phyloP scores from a whole-genome alignment of 192 early-diverging fungal genomes.

The Umbelopsis isabellina region DNA sequence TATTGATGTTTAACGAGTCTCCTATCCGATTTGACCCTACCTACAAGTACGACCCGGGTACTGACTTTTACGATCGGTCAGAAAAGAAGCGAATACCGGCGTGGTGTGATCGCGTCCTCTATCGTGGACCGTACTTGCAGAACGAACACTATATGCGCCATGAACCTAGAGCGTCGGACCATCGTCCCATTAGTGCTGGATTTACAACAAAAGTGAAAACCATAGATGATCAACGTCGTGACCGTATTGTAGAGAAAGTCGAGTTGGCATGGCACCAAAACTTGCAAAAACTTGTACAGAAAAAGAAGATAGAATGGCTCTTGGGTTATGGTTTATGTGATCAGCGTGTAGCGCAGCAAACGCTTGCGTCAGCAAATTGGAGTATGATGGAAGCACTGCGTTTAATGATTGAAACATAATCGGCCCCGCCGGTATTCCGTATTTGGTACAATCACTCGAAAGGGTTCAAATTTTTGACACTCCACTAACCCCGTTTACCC shows the following conservation, averaged over 20 bases:
- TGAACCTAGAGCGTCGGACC: slow-evolving; percentile 80
- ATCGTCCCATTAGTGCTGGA: slow-evolving; percentile 78
- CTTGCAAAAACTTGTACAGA: slow-evolving; percentile 30
- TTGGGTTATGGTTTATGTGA: not conserved
- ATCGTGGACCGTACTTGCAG: slow-evolving; percentile 48
- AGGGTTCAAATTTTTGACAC: not conserved
- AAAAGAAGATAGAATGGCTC: slow-evolving; percentile 28
- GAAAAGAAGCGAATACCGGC: slow-evolving; percentile 94
- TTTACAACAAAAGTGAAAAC: slow-evolving; percentile 66
- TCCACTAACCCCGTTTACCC: not conserved
- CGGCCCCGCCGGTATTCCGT: not conserved
- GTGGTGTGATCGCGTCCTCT: slow-evolving; percentile 95
- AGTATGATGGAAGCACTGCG: slow-evolving; percentile 15
- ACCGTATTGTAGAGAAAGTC: slow-evolving; percentile 50
- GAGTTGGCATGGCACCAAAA: slow-evolving; percentile 48
- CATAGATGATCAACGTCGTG: slow-evolving; percentile 56
- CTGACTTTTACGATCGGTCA: slow-evolving; percentile 84
- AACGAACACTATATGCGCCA: slow-evolving; percentile 63
- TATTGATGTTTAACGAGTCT: slow-evolving; percentile 78
- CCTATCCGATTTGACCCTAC: slow-evolving; percentile 88
- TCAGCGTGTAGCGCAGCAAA: not conserved
- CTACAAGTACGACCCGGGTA: slow-evolving; percentile 95
- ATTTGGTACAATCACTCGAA: slow-evolving; percentile 19
- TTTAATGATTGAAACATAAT: not conserved
- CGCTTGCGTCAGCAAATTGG: slow-evolving; percentile 20